Percentiles rank a stretch among this genome's conserved stretches.
Evolutionary conservation across 2,329 filamentous ascomycete species (phyloP).

Genomic region (Fusarium fujikuroi): DNA sequence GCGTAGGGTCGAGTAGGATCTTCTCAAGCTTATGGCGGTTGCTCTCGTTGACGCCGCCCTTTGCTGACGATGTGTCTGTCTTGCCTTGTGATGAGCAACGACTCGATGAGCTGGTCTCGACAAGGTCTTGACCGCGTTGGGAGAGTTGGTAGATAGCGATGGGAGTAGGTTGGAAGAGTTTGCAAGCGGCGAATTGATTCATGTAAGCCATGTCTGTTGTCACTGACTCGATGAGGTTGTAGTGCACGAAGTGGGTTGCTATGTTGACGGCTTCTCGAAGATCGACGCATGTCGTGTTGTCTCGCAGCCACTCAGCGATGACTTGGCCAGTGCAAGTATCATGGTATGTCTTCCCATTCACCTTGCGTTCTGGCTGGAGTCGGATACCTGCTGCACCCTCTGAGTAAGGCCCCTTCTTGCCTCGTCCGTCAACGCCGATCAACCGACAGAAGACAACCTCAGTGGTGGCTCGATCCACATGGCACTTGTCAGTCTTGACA

Average conservation of each 20-base stretch:
- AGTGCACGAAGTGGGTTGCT: constrained; percentile 83
- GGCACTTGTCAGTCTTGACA: constrained; percentile 82
- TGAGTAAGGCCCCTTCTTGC: constrained; percentile 76
- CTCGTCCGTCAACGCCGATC: constrained; percentile 82
- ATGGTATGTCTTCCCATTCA: constrained; percentile 77
- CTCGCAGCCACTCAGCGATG: constrained; percentile 93
- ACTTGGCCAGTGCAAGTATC: constrained; percentile 93
- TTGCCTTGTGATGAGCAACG: constrained; percentile 71
- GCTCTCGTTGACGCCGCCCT: constrained; percentile 78
- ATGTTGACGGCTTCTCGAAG: constrained; percentile 86
- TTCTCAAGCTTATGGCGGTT: constrained; percentile 94
- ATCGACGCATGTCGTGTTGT: constrained; percentile 95
- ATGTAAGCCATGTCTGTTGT: constrained; percentile 76
- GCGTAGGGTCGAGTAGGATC: constrained; percentile 88
- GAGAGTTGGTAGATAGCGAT: constrained; percentile 87
- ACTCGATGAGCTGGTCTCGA: constrained; percentile 63
- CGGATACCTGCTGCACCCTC: constrained; percentile 64
- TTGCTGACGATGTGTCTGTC: constrained; percentile 53
- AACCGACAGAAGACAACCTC: constrained; percentile 96
- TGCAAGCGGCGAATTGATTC: constrained; percentile 66
- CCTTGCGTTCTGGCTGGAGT: constrained; percentile 86
- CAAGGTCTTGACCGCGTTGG: constrained; percentile 77
- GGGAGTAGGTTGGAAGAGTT: constrained; percentile 86
- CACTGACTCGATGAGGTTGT: constrained; percentile 81
- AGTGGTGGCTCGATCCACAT: constrained; percentile 85